These are phyloP conservation scores for Chrysoporthe austroafricana DNA, from an alignment of 2,329 filamentous ascomycete species.

Conservation along the genomic window DNA sequence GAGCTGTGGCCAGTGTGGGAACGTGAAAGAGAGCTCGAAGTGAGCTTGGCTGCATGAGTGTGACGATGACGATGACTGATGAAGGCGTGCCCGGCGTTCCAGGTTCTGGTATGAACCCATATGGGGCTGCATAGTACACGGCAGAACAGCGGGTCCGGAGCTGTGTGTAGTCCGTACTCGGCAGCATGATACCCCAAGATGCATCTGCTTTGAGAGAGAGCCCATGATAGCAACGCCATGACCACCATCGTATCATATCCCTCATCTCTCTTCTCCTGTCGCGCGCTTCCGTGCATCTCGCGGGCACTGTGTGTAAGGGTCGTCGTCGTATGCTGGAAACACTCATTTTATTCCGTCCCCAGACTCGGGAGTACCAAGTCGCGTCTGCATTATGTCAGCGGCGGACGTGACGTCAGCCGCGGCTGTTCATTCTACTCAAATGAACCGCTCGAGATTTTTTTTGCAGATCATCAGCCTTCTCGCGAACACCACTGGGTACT, in stretches of 20 bases:
- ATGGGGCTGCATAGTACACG: neutral
- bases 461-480: no score
- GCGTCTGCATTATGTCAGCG: no score
- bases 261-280: neutral
- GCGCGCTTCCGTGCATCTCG: neutral
- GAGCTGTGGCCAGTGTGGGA: conserved; percentile 59
- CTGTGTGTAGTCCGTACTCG: neutral
- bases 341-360: neutral
- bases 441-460: no score
- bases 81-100: neutral
- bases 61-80: conserved; percentile 2
- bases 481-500: no score
- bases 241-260: neutral
- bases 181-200: neutral
- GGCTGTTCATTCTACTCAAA: no score
- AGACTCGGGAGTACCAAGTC: no score
- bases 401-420: neutral
- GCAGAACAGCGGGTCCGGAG: neutral
- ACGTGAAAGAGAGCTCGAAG: conserved; percentile 54
- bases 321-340: neutral
- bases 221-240: neutral
- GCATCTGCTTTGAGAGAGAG: neutral
- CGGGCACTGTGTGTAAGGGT: neutral
- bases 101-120: neutral
- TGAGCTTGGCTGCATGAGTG: neutral